phyloP scores from a whole-genome alignment of 192 early-diverging fungal species.

The Dimargaris cristalligena region DNA sequence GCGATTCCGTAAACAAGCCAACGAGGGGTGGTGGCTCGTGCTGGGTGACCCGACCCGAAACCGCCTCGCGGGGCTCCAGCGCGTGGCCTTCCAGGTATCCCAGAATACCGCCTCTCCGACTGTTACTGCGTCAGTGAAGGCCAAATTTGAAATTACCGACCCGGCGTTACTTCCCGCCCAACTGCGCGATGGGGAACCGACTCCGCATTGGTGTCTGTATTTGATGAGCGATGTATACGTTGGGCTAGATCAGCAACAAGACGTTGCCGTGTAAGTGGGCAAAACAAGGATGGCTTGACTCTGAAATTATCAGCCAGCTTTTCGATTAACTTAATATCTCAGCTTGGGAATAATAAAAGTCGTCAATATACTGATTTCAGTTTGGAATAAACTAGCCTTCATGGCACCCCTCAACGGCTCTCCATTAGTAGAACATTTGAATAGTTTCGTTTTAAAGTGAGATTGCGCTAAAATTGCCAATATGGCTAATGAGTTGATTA shows the following conservation, averaged over 20 bases:
- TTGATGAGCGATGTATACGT: constrained; percentile 67
- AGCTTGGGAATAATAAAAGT: no score
- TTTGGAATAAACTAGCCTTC: no score
- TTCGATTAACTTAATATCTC: no score
- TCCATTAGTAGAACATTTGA: no score
- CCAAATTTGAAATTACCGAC: constrained; percentile 43
- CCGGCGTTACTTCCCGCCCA: constrained; percentile 51
- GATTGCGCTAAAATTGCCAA: no score
- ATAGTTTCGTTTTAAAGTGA: no score
- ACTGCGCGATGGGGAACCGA: constrained; percentile 35
- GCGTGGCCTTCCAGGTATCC: constrained; percentile 46
- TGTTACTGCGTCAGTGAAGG: constrained; percentile 18
- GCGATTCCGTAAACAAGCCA: constrained; percentile 77
- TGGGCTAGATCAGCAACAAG: constrained; percentile 46
- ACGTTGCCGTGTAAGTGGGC: no score
- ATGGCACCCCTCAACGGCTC: no score
- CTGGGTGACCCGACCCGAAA: constrained; percentile 44
- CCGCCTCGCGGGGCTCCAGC: constrained; percentile 64
- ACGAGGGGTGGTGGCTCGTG: constrained; percentile 87
- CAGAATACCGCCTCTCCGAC: constrained; percentile 14
- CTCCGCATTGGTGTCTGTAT: constrained; percentile 26
- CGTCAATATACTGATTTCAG: no score
- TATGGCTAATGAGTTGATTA: no score
- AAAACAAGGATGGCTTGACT: no score
- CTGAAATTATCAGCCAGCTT: no score